Evolutionary conservation across 306 rosid species (phyloP).

Genomic region (Gleditsia sinensis): DNA sequence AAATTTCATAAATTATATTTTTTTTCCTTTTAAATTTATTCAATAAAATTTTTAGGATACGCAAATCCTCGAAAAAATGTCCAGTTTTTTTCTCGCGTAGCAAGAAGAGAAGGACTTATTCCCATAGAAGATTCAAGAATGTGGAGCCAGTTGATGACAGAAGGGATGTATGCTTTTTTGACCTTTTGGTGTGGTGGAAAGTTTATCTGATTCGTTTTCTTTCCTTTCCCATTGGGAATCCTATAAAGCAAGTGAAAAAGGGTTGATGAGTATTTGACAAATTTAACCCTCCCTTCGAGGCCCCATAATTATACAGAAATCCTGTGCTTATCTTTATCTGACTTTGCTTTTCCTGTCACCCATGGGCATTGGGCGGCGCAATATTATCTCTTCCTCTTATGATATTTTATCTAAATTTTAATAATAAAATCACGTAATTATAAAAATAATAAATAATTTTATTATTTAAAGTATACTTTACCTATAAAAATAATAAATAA

Average conservation of each 20-base stretch:
- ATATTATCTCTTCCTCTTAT: not conserved
- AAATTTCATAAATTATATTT: too few relatives aligned
- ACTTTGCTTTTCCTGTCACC: conserved; percentile 5
- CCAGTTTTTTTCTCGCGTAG: not conserved
- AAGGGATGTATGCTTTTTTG: conserved; percentile 43
- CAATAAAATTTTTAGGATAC: too few relatives aligned
- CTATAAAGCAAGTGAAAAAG: conserved; percentile 39
- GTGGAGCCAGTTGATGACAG: conserved; percentile 2
- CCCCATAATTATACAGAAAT: not conserved
- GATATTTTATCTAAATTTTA: too few relatives aligned
- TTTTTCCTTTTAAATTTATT: not conserved
- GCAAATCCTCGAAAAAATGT: too few relatives aligned
- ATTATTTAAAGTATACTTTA: too few relatives aligned
- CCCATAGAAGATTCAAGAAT: not conserved
- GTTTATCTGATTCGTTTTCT: conserved; percentile 14
- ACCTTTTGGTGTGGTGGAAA: conserved; percentile 42
- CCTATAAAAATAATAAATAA: too few relatives aligned
- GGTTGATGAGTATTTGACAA: not conserved
- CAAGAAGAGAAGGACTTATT: conserved; percentile 1
- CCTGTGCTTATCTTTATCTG: not conserved
- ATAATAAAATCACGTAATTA: too few relatives aligned
- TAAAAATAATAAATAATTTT: too few relatives aligned
- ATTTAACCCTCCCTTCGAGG: not conserved
- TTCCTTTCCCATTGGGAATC: conserved; percentile 49
- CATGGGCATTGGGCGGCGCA: not conserved